Evolutionary conservation across 495 filamentous ascomycete genomes (phyloP), one percentile per base, ranked within the genome.

Genomic region (Extremus antarcticus): DNA sequence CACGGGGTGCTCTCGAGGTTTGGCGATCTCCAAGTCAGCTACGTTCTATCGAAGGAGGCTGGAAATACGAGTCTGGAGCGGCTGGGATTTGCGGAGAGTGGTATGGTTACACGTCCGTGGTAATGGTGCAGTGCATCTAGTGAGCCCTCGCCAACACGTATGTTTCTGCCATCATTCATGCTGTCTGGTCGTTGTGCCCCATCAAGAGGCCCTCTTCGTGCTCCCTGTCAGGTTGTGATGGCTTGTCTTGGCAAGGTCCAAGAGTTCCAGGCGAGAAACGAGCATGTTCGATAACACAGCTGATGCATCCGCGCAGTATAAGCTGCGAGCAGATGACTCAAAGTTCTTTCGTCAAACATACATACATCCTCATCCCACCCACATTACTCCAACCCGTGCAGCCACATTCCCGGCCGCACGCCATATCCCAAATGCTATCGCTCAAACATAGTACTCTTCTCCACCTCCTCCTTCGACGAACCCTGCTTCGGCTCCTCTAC

Each of bases 381-480:
- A n/a, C n/a, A n/a, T n/a, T 35, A 35, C 29, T 13, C 29, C 29
- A 35, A 35, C 13, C 29, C n/a, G n/a, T n/a, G n/a, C n/a, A n/a
- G n/a, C n/a, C 29, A 4, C 29, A 35, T 35, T 35, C 29, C 29
- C 29, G n/a, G n/a, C n/a, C n/a, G n/a, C 29, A 35, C 29, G 29
- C 29, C 29, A 35, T 7, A 35, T 35, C 29, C 29, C 29, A 35
- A 35, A 35, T 35, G 29, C 29, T 35, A 35, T 35, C 66, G 55
- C 60, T 68, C 66, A 63, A 68, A 68, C 66, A 66, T 61, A 25
- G 64, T 56, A 20, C 63, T 63, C 62, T 58, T 68, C 47, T 56
- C 47, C 52, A 40, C 22, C 45, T 51, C 65, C 22, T 7, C 54
- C 56, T 29, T 17, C 29, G 53, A 17, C 20, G 19, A 53, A 29